Percentiles rank a stretch among this genome's conserved stretches.
These are phyloP conservation scores for Metschnikowia koreensis DNA, from an alignment of 805 yeast species.

Conservation along the genomic window DNA sequence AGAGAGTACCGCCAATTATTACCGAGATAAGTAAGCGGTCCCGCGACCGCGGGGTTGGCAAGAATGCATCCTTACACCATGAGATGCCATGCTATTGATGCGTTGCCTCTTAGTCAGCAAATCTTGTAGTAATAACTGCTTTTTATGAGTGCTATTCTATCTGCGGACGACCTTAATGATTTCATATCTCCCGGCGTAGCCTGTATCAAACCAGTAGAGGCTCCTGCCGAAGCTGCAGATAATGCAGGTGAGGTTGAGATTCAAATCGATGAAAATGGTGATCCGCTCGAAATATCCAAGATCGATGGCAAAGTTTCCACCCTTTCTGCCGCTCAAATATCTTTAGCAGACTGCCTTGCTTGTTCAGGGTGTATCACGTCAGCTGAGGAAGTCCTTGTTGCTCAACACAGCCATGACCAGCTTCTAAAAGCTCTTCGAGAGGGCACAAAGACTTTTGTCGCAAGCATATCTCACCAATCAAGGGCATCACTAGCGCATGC, in stretches of 20 bases:
- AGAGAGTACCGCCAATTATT: background rate
- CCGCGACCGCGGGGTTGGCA: background rate
- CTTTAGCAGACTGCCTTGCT: constrained; percentile 90
- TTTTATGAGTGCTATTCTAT: constrained; percentile 79
- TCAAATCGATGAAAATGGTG: constrained; percentile 56
- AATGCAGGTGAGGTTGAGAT: constrained; percentile 40
- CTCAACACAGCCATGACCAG: constrained; percentile 85
- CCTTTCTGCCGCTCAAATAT: constrained; percentile 79
- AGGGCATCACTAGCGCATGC: constrained; percentile 80
- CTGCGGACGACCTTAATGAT: constrained; percentile 90
- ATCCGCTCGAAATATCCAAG: constrained; percentile 66
- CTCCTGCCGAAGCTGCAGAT: constrained; percentile 25
- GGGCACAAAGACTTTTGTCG: constrained; percentile 47
- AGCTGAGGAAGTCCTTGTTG: constrained; percentile 91
- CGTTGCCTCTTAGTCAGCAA: constrained; percentile 1
- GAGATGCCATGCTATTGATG: background rate
- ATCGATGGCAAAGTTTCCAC: constrained; percentile 51
- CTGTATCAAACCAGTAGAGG: constrained; percentile 82
- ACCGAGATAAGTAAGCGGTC: constrained; percentile 3
- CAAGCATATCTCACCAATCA: constrained; percentile 82
- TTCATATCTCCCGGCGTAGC: constrained; percentile 93
- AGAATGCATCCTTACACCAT: constrained; percentile 6
- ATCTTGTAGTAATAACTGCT: background rate
- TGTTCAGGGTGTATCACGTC: constrained; percentile 97
- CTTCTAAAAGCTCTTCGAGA: constrained; percentile 57